Base-by-base conservation (phyloP, 768 basidiomycete species). In the Antrodiella citrinella region DNA sequence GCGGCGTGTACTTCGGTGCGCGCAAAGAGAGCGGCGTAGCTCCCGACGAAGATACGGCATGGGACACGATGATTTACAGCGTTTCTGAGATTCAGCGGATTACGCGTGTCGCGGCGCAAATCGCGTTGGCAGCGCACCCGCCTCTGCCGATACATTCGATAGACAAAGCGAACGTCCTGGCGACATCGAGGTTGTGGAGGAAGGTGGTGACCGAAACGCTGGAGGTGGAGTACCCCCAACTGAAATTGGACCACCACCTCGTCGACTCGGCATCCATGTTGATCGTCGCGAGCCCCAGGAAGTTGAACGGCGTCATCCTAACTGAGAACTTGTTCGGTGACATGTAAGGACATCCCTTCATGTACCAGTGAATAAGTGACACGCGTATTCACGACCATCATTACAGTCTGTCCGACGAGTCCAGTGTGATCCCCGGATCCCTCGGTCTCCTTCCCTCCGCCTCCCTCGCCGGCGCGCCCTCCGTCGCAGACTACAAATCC, bases 81-180 rank as follows among this genome's bases (percentile, higher is more conserved):
- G 83, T 93, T 42, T 64, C 78, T 12, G 96, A 99, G 66, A 86
- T 99, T 40, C 77, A 94, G 67, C 81, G 96, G 42, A 98, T 99
- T 58, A 94, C 95, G 2, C 82, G 92, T 15, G 93, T 98, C 40
- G 96, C 95, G 10, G 94, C 90, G 30, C 86, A 91, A 67, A 88
- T 98, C 58, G 94, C 96, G 18, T 67, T 92, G 46, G 73, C 84
- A 20, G 69, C 81, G 3, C 75, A 86, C 62, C 96, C 96, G 3
- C 92, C 94, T 18, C 75, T 95, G 44, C 76, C 81, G 19, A 84
- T 99, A 51, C 90, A 91, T 68, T 95, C 92, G 0, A 75, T 99
- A 66, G 96, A 99, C 75, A 99, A 99, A 70, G 96, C 96, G 48
- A 99, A 99, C 68, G 96, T 99, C 19, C 81, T 99, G 49, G 96